Evolutionary conservation across 805 yeast genomes (phyloP).

Genomic region (Nakazawaea molendinolei): DNA sequence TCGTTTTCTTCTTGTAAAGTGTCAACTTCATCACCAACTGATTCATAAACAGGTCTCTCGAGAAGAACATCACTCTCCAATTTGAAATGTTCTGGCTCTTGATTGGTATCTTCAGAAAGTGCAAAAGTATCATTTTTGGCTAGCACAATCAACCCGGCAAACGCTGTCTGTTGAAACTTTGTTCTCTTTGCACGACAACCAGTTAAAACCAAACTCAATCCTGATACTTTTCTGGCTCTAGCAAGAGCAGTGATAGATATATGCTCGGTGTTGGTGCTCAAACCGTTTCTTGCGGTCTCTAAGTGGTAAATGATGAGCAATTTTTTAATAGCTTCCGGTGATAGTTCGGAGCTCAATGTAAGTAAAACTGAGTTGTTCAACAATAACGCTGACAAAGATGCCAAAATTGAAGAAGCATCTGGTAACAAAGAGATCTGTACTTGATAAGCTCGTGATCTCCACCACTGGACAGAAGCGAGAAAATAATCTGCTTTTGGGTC

Average conservation of each 20-base stretch:
- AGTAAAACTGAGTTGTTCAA: slow-evolving; percentile 28
- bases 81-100: slow-evolving; percentile 47
- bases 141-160: slow-evolving; percentile 67
- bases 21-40: slow-evolving; percentile 39
- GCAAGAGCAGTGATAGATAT: slow-evolving; percentile 47
- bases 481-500: slow-evolving; percentile 24
- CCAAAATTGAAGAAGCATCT: slow-evolving; percentile 44
- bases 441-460: slow-evolving; percentile 67
- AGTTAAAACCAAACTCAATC: slow-evolving; percentile 60
- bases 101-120: slow-evolving; percentile 11
- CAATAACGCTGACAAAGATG: slow-evolving; percentile 34
- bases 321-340: slow-evolving; percentile 20
- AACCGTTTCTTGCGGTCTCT: slow-evolving; percentile 60
- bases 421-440: slow-evolving; percentile 57
- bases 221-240: slow-evolving; percentile 52
- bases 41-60: slow-evolving; percentile 68
- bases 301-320: slow-evolving; percentile 46
- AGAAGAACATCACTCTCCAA: slow-evolving; percentile 72
- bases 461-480: slow-evolving; percentile 55
- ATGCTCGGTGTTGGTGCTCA: slow-evolving; percentile 61
- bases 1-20: slow-evolving; percentile 29
- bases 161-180: slow-evolving; percentile 66
- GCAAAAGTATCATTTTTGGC: slow-evolving; percentile 45
- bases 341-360: slow-evolving; percentile 22
- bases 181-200: slow-evolving; percentile 90